Conservation (phyloP, 1,284 basidiomycete genomes). For the Ustilago xerochloae region DNA sequence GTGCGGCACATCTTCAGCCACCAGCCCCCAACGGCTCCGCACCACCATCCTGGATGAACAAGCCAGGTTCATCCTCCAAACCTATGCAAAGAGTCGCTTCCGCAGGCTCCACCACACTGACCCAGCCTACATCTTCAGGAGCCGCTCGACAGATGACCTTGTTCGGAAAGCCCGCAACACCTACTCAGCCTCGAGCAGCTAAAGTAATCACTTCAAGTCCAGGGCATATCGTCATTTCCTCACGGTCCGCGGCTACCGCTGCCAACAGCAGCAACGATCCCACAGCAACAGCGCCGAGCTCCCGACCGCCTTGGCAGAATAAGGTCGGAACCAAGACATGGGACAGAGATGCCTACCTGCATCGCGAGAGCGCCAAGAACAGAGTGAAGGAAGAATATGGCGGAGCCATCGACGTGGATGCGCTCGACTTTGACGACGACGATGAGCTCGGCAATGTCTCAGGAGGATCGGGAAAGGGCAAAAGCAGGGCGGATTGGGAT, state of each 20-base stretch:
- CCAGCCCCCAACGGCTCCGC: not conserved
- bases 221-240: conserved; percentile 46
- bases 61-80: conserved; percentile 7
- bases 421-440: conserved; percentile 16
- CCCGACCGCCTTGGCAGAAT: conserved; percentile 18
- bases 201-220: conserved; percentile 31
- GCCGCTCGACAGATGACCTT: conserved; percentile 35
- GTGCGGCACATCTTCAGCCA: conserved; percentile 3
- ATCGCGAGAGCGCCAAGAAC: conserved; percentile 40
- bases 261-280: not conserved
- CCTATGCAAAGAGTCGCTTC: conserved; percentile 25
- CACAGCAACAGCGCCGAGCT: not conserved
- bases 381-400: conserved; percentile 29
- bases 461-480: conserved; percentile 8
- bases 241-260: conserved; percentile 19
- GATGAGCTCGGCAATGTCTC: not conserved
- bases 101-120: conserved; percentile 10
- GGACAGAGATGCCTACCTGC: conserved; percentile 45
- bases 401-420: conserved; percentile 32
- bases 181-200: conserved; percentile 12
- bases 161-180: conserved; percentile 29
- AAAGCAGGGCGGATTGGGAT: conserved; percentile 34
- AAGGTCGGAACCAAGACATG: conserved; percentile 47
- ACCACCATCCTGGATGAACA: not conserved
- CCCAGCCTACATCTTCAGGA: conserved; percentile 26